Conservation (phyloP, 1,284 basidiomycete genomes). For the Puccinia coronata region DNA sequence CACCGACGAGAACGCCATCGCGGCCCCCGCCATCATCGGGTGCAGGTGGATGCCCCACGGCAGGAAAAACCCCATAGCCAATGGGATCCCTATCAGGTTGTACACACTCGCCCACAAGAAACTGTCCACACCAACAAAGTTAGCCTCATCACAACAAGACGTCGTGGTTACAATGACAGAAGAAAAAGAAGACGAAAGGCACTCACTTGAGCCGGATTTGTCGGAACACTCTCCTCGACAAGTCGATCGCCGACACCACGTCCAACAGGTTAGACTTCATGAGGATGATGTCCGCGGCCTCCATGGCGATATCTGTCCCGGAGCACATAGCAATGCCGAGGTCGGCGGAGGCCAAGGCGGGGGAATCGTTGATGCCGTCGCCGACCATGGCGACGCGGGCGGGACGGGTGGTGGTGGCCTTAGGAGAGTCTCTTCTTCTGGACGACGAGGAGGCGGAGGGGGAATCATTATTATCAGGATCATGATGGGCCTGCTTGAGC, state of each 20-base stretch:
- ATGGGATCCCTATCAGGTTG: constrained; percentile 91
- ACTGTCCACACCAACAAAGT: too few relatives aligned
- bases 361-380: constrained; percentile 98
- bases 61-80: constrained; percentile 95
- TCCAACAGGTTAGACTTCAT: constrained; percentile 95
- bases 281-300: constrained; percentile 95
- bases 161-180: too few relatives aligned
- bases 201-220: constrained; percentile 71
- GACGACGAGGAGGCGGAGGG: not conserved
- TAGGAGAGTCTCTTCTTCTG: constrained; percentile 13
- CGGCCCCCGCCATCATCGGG: constrained; percentile 95
- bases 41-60: constrained; percentile 90
- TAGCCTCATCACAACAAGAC: too few relatives aligned
- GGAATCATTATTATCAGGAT: too few relatives aligned
- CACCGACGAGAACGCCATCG: constrained; percentile 97
- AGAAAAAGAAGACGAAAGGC: constrained; percentile 65
- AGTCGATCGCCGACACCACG: constrained; percentile 90
- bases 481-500: constrained; percentile 68
- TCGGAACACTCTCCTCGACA: constrained; percentile 82
- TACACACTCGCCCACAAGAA: constrained; percentile 63
- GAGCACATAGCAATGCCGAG: constrained; percentile 94
- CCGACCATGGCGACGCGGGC: constrained; percentile 70
- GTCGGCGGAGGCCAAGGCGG: constrained; percentile 88
- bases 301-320: constrained; percentile 93
- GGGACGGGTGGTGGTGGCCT: constrained; percentile 49